Conservation (phyloP, 495 filamentous ascomycete genomes). For the Penicillium angulare region DNA sequence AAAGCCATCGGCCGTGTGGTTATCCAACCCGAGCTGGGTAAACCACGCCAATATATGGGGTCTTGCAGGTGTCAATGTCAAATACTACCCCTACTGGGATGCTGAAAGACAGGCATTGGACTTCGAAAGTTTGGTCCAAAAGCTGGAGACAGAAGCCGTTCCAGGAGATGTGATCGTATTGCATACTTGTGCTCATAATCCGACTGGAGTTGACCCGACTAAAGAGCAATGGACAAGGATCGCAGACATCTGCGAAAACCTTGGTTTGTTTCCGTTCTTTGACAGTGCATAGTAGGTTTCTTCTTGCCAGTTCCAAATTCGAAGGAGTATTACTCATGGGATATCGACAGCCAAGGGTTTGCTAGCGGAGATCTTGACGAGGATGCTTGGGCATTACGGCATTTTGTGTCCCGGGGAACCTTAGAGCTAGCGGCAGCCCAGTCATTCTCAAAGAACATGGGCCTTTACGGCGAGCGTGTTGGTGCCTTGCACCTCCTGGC, state of each 20-base stretch:
- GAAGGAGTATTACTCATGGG: not conserved
- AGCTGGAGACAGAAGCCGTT: not conserved
- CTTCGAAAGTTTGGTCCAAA: not conserved
- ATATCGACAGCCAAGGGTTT: conserved; percentile 4
- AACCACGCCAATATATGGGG: conserved; percentile 8
- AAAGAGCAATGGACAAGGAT: conserved; percentile 1
- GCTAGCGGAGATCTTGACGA: conserved; percentile 3
- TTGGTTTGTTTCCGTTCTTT: conserved; percentile 3
- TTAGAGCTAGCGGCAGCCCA: conserved; percentile 3
- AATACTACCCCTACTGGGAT: conserved; percentile 8
- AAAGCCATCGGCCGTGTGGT: conserved; percentile 5
- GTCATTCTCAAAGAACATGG: too few relatives aligned
- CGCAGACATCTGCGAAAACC: not conserved
- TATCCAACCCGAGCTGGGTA: conserved; percentile 7
- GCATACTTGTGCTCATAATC: conserved; percentile 6
- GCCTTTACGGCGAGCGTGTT: too few relatives aligned
- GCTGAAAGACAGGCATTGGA: not conserved
- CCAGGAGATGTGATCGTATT: conserved; percentile 3
- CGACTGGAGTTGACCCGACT: conserved; percentile 4
- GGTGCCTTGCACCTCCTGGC: too few relatives aligned
- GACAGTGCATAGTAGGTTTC: conserved; percentile 4
- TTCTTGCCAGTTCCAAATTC: too few relatives aligned
- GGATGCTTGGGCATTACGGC: conserved; percentile 3
- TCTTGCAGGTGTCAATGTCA: not conserved
- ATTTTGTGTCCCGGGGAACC: not conserved